phyloP scores from a whole-genome alignment of 225 moss, liverwort and hornwort species.

The Thuidium tamariscinum region DNA sequence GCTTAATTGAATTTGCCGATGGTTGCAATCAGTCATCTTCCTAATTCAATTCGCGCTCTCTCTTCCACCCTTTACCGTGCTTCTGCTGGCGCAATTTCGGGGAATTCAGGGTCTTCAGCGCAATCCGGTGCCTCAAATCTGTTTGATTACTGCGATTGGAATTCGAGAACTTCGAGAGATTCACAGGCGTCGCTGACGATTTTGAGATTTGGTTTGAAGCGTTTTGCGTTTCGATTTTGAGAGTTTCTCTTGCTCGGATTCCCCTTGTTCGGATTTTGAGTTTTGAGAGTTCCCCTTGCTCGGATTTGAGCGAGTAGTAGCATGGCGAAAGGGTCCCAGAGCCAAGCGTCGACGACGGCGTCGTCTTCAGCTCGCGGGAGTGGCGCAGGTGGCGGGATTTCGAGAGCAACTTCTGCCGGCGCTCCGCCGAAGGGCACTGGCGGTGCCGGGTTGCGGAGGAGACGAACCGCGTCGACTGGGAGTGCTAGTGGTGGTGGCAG shows the following conservation, averaged over 20 bases:
- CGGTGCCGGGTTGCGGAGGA: background rate
- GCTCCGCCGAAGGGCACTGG: background rate
- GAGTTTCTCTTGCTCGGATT: background rate
- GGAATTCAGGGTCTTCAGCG: background rate
- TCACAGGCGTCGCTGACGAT: background rate
- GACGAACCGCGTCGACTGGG: background rate
- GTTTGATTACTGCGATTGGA: background rate
- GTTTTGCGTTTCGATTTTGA: background rate
- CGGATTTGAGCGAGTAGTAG: background rate
- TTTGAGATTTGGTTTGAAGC: background rate
- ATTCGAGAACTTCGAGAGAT: background rate
- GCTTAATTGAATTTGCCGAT: background rate
- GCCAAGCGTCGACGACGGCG: background rate
- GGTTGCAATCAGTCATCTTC: background rate
- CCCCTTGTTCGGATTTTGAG: background rate
- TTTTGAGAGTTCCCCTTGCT: background rate
- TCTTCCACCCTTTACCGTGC: background rate
- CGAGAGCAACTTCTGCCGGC: background rate
- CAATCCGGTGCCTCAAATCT: background rate
- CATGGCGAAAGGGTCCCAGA: conserved; percentile 61
- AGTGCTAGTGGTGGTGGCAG: background rate
- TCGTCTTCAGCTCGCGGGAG: background rate
- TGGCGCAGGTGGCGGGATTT: background rate
- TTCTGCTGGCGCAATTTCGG: background rate
- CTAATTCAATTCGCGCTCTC: background rate